These are phyloP conservation scores for Gnaphalium uliginosum DNA, from an alignment of 129 eudicot species.

Conservation along the genomic window DNA sequence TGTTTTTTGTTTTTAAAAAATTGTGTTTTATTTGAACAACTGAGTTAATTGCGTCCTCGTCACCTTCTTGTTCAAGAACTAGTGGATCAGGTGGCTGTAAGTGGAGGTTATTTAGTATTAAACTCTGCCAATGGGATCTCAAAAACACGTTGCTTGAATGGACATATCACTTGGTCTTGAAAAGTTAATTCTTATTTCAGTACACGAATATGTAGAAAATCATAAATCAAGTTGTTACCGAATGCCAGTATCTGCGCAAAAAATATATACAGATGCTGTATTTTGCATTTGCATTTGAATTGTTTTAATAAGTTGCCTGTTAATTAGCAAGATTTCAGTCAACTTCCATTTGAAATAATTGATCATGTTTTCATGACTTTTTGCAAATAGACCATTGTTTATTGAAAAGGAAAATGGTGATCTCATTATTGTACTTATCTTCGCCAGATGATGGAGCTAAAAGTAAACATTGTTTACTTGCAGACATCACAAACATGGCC, in stretches of 20 bases:
- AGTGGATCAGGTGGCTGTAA: conserved; percentile 26
- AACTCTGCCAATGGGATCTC: neutral
- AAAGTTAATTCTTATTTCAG: neutral
- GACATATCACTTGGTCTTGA: neutral
- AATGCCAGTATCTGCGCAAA: neutral
- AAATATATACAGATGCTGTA: neutral
- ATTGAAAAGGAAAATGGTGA: conserved; percentile 25
- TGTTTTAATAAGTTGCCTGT: neutral
- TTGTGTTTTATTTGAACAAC: neutral
- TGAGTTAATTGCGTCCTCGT: conserved; percentile 24
- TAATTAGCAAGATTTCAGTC: neutral
- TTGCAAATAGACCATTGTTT: neutral
- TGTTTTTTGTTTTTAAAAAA: conserved; percentile 1
- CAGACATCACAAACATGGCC: conserved; percentile 45
- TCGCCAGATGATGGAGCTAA: conserved; percentile 30
- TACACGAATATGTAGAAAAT: neutral
- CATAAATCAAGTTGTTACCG: neutral
- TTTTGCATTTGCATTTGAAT: neutral
- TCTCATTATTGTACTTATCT: conserved; percentile 37
- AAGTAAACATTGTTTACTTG: conserved; percentile 31
- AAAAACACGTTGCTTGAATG: neutral
- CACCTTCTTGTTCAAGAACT: conserved; percentile 17
- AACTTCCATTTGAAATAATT: neutral
- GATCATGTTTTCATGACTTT: neutral
- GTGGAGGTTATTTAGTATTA: conserved; percentile 7